These are phyloP conservation scores for Stagonosporopsis vannaccii DNA, from an alignment of 2,329 filamentous ascomycete genomes.

Conservation along the genomic window DNA sequence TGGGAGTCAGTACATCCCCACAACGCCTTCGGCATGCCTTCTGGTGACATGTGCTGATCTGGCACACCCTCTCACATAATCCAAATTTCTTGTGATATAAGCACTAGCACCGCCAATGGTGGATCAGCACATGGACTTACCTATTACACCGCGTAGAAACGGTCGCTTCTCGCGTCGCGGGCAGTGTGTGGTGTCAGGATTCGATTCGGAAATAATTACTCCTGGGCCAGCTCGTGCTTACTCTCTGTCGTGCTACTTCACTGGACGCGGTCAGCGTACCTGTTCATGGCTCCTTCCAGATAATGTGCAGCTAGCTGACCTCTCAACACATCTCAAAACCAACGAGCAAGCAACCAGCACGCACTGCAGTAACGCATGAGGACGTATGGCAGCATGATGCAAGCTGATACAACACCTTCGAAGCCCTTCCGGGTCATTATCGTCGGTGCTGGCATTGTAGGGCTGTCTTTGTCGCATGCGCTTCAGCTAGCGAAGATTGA, in stretches of 20 bases:
- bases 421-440: conserved; percentile 28
- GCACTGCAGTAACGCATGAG: not conserved
- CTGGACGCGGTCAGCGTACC: not conserved
- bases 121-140: not conserved
- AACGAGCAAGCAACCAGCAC: not conserved
- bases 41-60: not conserved
- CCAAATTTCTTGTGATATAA: not conserved
- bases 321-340: not conserved
- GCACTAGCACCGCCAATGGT: conserved; percentile 1
- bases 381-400: conserved; percentile 3
- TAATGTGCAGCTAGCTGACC: too few species aligned
- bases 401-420: not conserved
- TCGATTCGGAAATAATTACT: not conserved
- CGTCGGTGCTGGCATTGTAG: conserved; percentile 29
- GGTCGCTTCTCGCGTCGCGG: not conserved
- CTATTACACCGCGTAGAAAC: too few species aligned
- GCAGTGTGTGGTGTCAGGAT: not conserved
- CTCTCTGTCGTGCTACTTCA: not conserved
- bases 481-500: conserved; percentile 32
- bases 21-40: not conserved
- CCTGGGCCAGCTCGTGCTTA: not conserved
- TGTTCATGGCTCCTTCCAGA: not conserved
- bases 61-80: not conserved
- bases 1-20: not conserved
- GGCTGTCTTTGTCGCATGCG: conserved; percentile 28